phyloP scores from a whole-genome alignment of 2,329 filamentous ascomycete species.

The Monilinia aucupariae region DNA sequence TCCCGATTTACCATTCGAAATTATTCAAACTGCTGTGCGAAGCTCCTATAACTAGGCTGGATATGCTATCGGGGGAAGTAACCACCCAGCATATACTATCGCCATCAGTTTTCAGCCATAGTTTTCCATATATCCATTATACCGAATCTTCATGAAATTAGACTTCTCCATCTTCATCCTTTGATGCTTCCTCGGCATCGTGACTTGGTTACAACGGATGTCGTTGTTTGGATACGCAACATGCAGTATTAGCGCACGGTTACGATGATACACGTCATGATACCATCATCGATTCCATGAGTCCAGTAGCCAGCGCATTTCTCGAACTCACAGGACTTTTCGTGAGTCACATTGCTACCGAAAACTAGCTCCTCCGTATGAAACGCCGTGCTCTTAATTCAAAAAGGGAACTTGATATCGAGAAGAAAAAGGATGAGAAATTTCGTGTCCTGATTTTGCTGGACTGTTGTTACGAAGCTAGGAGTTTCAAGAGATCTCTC shows the following conservation, averaged over 20 bases:
- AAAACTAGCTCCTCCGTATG: no score
- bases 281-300: conserved; percentile 51
- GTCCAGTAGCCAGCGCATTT: conserved; percentile 46
- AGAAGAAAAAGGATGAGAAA: no score
- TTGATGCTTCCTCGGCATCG: conserved; percentile 33
- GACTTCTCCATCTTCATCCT: conserved; percentile 31
- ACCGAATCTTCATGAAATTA: conserved; percentile 19
- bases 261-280: conserved; percentile 55
- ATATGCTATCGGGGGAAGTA: conserved; percentile 47
- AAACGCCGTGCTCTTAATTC: not conserved
- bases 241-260: conserved; percentile 46
- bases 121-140: not conserved
- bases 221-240: conserved; percentile 39
- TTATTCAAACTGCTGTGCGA: conserved; percentile 41
- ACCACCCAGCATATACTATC: conserved; percentile 24
- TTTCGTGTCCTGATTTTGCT: no score
- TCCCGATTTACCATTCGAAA: conserved; percentile 38
- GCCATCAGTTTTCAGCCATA: conserved; percentile 16
- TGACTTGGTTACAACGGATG: conserved; percentile 35
- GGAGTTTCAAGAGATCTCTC: not conserved
- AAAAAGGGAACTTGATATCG: not conserved
- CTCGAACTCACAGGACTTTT: no score
- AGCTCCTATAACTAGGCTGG: conserved; percentile 51
- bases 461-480: no score
- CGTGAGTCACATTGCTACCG: no score